Percentiles rank a stretch among this genome's conserved stretches.
Conservation (phyloP, 352 stramenopile genomes). For the Globisporangium polare region DNA sequence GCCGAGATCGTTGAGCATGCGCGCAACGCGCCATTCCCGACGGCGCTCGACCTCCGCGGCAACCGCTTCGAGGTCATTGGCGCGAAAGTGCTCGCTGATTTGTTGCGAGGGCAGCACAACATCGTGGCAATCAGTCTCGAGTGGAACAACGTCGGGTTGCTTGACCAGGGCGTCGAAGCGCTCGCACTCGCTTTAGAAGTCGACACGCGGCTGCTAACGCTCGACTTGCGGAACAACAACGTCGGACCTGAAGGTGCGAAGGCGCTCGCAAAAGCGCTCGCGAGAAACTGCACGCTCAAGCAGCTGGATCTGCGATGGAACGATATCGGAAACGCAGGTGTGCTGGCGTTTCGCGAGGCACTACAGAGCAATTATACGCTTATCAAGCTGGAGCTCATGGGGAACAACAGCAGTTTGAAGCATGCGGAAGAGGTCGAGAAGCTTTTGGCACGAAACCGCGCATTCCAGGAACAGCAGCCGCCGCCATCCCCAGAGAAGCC, state of each 20-base stretch:
- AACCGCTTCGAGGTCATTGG: slow-evolving; percentile 73
- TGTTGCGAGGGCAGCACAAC: slow-evolving; percentile 49
- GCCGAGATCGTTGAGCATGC: slow-evolving; percentile 43
- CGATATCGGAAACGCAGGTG: slow-evolving; percentile 69
- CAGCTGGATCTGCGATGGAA: slow-evolving; percentile 83
- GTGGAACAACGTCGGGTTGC: slow-evolving; percentile 82
- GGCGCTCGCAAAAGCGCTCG: slow-evolving; percentile 49
- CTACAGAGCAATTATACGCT: slow-evolving; percentile 72
- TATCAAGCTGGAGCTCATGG: slow-evolving; percentile 56
- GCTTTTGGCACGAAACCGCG: slow-evolving; percentile 53
- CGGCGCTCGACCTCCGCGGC: slow-evolving; percentile 58
- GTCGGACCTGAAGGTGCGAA: slow-evolving; percentile 67
- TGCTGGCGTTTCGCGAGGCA: slow-evolving; percentile 62
- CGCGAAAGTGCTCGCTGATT: slow-evolving; percentile 41
- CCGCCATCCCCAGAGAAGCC: neutral
- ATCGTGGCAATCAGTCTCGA: slow-evolving; percentile 66
- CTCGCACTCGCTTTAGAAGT: slow-evolving; percentile 57
- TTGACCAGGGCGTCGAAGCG: slow-evolving; percentile 67
- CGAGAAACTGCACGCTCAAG: slow-evolving; percentile 57
- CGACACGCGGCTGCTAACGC: slow-evolving; percentile 52
- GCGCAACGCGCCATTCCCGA: slow-evolving; percentile 34
- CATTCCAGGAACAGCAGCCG: slow-evolving; percentile 26
- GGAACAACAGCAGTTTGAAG: slow-evolving; percentile 76
- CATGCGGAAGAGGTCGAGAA: slow-evolving; percentile 63
- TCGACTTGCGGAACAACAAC: slow-evolving; percentile 87